Conservation (phyloP, 441 rosid genomes). For the Adansonia gregorii region DNA sequence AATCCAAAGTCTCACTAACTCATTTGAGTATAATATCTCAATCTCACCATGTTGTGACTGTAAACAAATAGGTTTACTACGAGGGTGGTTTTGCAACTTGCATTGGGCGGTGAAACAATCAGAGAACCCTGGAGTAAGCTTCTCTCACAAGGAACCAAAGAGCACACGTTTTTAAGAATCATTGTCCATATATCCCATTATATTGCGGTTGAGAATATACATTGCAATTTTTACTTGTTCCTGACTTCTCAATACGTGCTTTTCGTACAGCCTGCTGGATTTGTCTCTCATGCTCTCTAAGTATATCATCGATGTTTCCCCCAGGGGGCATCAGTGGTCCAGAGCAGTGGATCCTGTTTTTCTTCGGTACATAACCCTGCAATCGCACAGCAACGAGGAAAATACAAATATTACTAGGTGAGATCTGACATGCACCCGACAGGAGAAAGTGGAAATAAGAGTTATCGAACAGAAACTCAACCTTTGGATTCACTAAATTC, state of each 20-base stretch:
- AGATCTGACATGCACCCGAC: no score
- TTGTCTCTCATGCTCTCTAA: slow-evolving; percentile 90
- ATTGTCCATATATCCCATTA: neutral
- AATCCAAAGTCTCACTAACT: neutral
- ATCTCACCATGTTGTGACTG: neutral
- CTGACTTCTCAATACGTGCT: slow-evolving; percentile 68
- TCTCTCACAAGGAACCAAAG: neutral
- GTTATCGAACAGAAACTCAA: no score
- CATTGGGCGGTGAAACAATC: slow-evolving; percentile 1
- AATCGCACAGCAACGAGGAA: no score
- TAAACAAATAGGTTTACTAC: neutral
- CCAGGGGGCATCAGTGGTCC: slow-evolving; percentile 96
- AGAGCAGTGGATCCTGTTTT: slow-evolving; percentile 80
- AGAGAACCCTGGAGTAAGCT: slow-evolving; percentile 15
- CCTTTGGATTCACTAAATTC: no score
- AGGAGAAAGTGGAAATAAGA: no score
- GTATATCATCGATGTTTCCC: slow-evolving; percentile 83
- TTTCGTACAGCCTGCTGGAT: slow-evolving; percentile 92
- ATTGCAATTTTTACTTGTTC: slow-evolving; percentile 43
- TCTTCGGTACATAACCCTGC: slow-evolving; percentile 68
- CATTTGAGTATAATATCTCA: neutral
- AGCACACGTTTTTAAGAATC: neutral
- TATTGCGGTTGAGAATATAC: slow-evolving; percentile 31
- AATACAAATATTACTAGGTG: no score
- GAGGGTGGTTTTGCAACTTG: neutral